phyloP scores from a whole-genome alignment of 164 flowering plant species.

The Warburgia ugandensis region DNA sequence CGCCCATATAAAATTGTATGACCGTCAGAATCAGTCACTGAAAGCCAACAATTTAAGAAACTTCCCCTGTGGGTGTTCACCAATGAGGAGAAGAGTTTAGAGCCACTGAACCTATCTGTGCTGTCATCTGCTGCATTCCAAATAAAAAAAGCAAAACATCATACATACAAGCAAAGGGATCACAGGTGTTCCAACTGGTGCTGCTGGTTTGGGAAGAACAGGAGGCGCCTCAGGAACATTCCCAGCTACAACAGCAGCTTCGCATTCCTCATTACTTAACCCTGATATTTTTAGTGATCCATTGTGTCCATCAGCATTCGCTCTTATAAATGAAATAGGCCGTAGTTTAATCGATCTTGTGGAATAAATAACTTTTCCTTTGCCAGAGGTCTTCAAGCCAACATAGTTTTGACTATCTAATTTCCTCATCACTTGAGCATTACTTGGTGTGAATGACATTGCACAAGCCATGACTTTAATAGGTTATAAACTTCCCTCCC shows the following conservation, averaged over 20 bases:
- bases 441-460: constrained; percentile 21
- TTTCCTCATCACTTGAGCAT: constrained; percentile 14
- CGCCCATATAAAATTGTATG: too few species aligned
- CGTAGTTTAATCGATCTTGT: constrained; percentile 7
- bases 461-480: constrained; percentile 27
- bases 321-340: constrained; percentile 28
- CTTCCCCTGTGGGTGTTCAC: too few species aligned
- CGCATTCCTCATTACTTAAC: constrained; percentile 58
- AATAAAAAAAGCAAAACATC: not conserved
- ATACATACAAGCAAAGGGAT: constrained; percentile 49
- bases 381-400: constrained; percentile 12
- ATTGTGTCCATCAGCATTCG: constrained; percentile 31
- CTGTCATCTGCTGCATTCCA: too few species aligned
- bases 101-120: too few species aligned
- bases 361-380: constrained; percentile 5
- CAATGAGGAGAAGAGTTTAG: too few species aligned
- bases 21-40: too few species aligned
- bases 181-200: constrained; percentile 79
- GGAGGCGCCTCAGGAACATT: constrained; percentile 79
- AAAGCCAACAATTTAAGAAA: too few species aligned
- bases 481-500: not conserved
- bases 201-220: constrained; percentile 47
- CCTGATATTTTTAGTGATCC: constrained; percentile 30
- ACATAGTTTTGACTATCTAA: constrained; percentile 14
- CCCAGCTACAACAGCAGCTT: constrained; percentile 88